A percentile compares a stretch with the other conserved stretches of the same genome.
These are phyloP conservation scores for Emericellopsis terricola DNA, from an alignment of 495 filamentous ascomycete genomes.

Conservation along the genomic window DNA sequence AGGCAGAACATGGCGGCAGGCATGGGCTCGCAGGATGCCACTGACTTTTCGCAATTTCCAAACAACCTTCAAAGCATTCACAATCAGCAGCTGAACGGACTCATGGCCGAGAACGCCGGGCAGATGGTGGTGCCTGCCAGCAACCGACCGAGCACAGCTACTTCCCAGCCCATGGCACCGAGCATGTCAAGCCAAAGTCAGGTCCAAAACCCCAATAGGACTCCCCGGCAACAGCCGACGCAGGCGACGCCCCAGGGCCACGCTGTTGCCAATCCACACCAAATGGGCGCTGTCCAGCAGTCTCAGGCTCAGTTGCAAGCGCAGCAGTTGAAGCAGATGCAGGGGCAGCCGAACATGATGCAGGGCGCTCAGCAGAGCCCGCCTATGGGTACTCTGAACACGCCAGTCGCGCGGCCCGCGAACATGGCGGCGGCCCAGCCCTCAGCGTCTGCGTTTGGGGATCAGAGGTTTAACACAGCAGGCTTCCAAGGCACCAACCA, in stretches of 20 bases:
- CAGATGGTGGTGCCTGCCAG: conserved; percentile 33
- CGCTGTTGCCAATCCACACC: too few species aligned
- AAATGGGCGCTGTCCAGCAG: conserved; percentile 19
- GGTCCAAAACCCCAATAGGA: conserved; percentile 5
- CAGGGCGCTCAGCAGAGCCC: conserved; percentile 31
- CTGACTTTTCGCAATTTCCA: conserved; percentile 18
- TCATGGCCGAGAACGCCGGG: conserved; percentile 27
- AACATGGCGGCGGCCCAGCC: conserved; percentile 11
- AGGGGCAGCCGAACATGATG: conserved; percentile 26
- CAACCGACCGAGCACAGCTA: conserved; percentile 21
- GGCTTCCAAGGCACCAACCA: conserved; percentile 12
- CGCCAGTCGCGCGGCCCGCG: conserved; percentile 26
- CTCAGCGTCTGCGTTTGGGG: conserved; percentile 13
- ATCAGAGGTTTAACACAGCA: conserved; percentile 24
- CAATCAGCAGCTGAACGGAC: conserved; percentile 25
- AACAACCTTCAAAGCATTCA: conserved; percentile 29
- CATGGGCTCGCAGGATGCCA: conserved; percentile 15
- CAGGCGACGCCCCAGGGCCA: conserved; percentile 21
- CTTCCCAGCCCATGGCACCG: conserved; percentile 21
- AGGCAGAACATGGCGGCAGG: conserved; percentile 13
- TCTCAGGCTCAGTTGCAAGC: conserved; percentile 19
- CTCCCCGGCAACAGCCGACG: conserved; percentile 14
- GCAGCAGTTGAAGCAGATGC: conserved; percentile 23
- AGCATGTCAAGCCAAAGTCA: conserved; percentile 13
- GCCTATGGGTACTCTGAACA: conserved; percentile 28